Base-by-base conservation (phyloP, 2,329 filamentous ascomycete genomes). In the Tolypocladium tundrense region DNA sequence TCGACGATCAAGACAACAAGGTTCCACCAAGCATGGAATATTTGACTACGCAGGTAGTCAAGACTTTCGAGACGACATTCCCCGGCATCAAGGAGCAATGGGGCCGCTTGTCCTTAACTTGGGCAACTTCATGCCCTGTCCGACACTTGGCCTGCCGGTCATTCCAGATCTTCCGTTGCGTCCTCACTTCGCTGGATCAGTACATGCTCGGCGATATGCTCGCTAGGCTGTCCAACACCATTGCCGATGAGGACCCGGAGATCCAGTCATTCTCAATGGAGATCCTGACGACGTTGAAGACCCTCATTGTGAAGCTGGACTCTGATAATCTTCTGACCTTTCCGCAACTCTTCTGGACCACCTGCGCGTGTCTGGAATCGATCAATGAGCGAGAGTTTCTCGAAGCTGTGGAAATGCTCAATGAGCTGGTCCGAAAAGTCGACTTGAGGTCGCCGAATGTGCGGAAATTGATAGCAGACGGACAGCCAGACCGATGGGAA, bases 181-280 rank as follows among this genome's bases (percentile, higher is more conserved):
- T 97, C 57, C 83, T 96, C 35, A 95, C 90, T 19, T 91, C 89
- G 0, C 76, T 97, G 27, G 93, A 99, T 68, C 91, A 95, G 64
- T 81, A 86, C 58, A 99, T 97, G 93, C 81, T 99, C 19, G 91
- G 91, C 2, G 94, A 99, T 67, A 99, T 99, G 91, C 84, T 99
- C 27, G 92, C 90, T 14, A 83, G 95, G 53, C 79, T 99, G 39
- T 97, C 93, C 1, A 99, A 97, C 70, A 99, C 94, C 0, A 94
- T 99, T 66, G 92, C 95, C 0, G 93, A 97, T 63, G 91, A 97
- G 64, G 91, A 96, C 67, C 83, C 86, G 0, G 93, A 97, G 73
- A 96, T 97, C 57, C 91, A 97, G 67, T 93, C 91, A 0, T 99
- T 99, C 67, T 95, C 94, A 0, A 93, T 97, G 87, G 95, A 99